Evolutionary conservation across 176 grass and related monocot species (phyloP).

Genomic region (Bromus sterilis): DNA sequence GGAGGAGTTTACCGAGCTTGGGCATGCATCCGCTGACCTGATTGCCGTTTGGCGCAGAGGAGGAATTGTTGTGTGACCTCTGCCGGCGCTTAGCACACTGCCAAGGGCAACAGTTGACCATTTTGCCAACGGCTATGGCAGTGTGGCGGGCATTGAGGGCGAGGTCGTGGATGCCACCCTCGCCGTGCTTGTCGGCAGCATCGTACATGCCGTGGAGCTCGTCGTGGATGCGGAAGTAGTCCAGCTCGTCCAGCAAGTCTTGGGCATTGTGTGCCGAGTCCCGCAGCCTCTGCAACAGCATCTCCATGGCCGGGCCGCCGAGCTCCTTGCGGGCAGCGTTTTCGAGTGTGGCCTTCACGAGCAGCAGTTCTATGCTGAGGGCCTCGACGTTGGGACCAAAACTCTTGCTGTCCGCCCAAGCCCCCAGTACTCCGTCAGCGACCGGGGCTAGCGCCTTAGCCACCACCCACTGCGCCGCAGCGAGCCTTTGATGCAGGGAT

Average conservation of each 20-base stretch:
- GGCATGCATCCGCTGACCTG: background rate
- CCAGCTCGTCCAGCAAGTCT: background rate
- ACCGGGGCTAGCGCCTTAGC: background rate
- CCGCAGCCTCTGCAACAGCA: background rate
- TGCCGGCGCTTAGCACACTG: accelerated
- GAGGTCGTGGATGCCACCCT: background rate
- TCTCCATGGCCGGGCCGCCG: background rate
- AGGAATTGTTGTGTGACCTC: accelerated
- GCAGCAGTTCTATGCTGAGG: background rate
- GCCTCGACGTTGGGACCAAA: background rate
- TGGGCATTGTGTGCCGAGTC: background rate
- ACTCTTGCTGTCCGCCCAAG: background rate
- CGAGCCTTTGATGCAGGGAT: no score
- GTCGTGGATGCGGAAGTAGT: constrained; percentile 16
- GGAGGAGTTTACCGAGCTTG: background rate
- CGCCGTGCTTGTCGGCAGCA: background rate
- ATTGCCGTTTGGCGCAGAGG: background rate
- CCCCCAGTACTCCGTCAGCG: background rate
- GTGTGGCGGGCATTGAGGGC: background rate
- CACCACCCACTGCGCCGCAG: background rate
- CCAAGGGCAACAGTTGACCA: background rate
- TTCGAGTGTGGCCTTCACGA: background rate
- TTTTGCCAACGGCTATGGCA: background rate
- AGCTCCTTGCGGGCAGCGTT: background rate
- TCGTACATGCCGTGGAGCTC: no score